A percentile compares a stretch with the other conserved stretches of the same genome.
Conservation (phyloP, 169 alveolate genomes). For the Ichthyophthirius multifiliis region DNA sequence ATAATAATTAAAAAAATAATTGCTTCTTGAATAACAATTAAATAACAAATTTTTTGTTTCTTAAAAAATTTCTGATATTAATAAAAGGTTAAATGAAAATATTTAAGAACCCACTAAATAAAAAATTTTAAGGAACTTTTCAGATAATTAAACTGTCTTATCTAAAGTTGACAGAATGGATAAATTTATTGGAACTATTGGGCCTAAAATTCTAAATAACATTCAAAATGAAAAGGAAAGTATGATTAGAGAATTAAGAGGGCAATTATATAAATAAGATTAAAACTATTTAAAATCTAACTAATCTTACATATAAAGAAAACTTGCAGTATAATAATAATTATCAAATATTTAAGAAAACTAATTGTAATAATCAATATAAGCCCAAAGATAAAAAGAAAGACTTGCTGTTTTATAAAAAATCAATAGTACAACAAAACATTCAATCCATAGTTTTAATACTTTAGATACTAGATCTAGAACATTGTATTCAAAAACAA, state of each 20-base stretch:
- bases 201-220: background rate
- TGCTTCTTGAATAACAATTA: background rate
- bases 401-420: no score
- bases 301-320: no score
- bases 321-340: no score
- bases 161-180: conserved; percentile 1
- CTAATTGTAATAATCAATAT: no score
- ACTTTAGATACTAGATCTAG: no score
- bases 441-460: no score
- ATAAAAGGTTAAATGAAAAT: background rate
- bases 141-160: background rate
- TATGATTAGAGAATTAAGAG: background rate
- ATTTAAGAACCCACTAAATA: background rate
- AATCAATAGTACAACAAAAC: no score
- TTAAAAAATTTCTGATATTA: background rate
- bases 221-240: background rate
- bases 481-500: no score
- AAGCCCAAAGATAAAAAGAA: no score
- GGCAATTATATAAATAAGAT: background rate
- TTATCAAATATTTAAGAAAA: no score
- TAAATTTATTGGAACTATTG: background rate
- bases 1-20: background rate
- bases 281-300: background rate
- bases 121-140: background rate
- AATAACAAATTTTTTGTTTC: conserved; percentile 1